phyloP scores from a whole-genome alignment of 1,284 basidiomycete genomes.

The Cryptococcus sp. region DNA sequence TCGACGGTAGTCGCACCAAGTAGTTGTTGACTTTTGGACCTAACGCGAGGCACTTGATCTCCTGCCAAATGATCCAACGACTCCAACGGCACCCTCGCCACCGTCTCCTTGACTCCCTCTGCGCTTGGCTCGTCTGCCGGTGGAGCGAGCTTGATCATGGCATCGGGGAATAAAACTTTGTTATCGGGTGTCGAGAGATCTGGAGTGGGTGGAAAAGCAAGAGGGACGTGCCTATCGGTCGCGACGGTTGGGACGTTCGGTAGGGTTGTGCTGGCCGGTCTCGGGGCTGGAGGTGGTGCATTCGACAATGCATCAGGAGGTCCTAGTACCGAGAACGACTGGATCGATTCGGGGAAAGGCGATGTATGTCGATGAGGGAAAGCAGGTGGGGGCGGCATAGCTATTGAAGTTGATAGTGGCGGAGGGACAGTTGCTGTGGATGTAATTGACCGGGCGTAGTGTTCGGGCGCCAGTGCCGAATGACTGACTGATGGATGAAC shows the following conservation, averaged over 20 bases:
- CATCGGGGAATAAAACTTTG: conserved; percentile 24
- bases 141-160: conserved; percentile 33
- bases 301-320: conserved; percentile 6
- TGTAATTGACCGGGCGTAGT: neutral
- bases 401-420: neutral
- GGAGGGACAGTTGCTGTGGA: neutral
- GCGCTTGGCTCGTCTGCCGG: conserved; percentile 16
- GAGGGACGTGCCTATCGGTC: conserved; percentile 12
- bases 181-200: conserved; percentile 28
- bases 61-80: conserved; percentile 6
- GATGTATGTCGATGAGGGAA: conserved; percentile 20
- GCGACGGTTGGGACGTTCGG: conserved; percentile 7
- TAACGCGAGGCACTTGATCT: conserved; percentile 1
- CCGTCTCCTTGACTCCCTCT: neutral
- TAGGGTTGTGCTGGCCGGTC: conserved; percentile 3
- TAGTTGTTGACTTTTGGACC: conserved; percentile 7
- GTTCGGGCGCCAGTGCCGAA: neutral
- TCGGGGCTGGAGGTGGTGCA: conserved; percentile 13
- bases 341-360: conserved; percentile 11
- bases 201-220: conserved; percentile 26
- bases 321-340: conserved; percentile 21
- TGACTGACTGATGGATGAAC: neutral
- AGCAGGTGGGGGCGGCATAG: conserved; percentile 9
- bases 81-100: conserved; percentile 7
- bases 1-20: neutral